Evolutionary conservation across 2,329 filamentous ascomycete genomes (phyloP).

Genomic region (Penicillium sp.): DNA sequence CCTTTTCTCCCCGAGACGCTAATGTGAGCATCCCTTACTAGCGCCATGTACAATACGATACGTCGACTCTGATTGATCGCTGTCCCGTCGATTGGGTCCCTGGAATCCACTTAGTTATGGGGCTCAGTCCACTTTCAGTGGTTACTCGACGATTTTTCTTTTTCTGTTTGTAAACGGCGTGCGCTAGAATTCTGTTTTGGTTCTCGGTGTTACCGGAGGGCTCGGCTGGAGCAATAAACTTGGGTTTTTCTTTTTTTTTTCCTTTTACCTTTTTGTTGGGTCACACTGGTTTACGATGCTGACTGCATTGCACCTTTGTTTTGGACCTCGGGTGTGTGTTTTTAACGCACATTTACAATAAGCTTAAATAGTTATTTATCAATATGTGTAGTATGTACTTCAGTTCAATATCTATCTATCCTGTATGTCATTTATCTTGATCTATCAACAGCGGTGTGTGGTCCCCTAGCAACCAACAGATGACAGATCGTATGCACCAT

Average conservation of each 20-base stretch:
- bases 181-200: conserved; percentile 27
- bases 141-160: background rate
- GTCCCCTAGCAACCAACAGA: conserved; percentile 23
- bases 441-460: conserved; percentile 18
- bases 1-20: conserved; percentile 21
- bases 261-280: background rate
- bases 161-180: conserved; percentile 17
- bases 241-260: background rate
- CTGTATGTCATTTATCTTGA: background rate
- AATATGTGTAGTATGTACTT: background rate
- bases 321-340: no score
- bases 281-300: background rate
- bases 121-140: background rate
- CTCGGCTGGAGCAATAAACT: conserved; percentile 12
- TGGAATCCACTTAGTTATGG: conserved; percentile 11
- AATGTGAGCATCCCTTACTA: conserved; percentile 24
- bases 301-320: background rate
- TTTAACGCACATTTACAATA: no score
- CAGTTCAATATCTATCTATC: background rate
- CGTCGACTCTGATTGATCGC: conserved; percentile 5
- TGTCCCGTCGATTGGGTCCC: conserved; percentile 9
- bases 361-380: no score
- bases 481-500: conserved; percentile 22
- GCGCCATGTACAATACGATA: conserved; percentile 14
- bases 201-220: conserved; percentile 23